Percentiles rank a stretch among this genome's conserved stretches.
Conservation (phyloP, 305 asterid genomes). For the Caryopteris hybrid region DNA sequence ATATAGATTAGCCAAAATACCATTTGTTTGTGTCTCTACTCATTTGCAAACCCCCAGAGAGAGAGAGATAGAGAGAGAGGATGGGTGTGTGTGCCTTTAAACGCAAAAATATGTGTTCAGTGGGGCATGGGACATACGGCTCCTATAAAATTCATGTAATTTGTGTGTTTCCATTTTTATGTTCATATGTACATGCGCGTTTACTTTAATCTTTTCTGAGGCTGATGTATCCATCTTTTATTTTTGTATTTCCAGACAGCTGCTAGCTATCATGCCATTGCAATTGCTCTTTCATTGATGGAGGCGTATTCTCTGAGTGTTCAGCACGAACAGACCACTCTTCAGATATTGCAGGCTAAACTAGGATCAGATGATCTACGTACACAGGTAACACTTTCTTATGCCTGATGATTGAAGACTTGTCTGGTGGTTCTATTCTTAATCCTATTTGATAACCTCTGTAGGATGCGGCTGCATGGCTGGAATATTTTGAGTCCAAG, state of each 20-base stretch:
- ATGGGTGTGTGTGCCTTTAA: too few relatives aligned
- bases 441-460: constrained; percentile 23
- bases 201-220: neutral
- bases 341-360: constrained; percentile 82
- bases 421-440: constrained; percentile 22
- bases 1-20: neutral
- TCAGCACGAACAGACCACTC: constrained; percentile 91
- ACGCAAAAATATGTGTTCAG: neutral
- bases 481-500: constrained; percentile 91
- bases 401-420: constrained; percentile 15
- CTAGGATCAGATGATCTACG: constrained; percentile 88
- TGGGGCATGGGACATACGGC: neutral
- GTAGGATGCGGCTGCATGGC: constrained; percentile 98
- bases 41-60: neutral
- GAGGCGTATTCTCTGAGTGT: constrained; percentile 90
- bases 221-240: neutral
- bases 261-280: constrained; percentile 90
- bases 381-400: constrained; percentile 56
- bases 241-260: constrained; percentile 56
- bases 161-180: neutral
- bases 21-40: neutral
- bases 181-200: neutral
- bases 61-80: too few relatives aligned
- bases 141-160: neutral
- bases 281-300: constrained; percentile 90